Evolutionary conservation across 495 filamentous ascomycete genomes (phyloP).

Genomic region (Penicillium turbatum): DNA sequence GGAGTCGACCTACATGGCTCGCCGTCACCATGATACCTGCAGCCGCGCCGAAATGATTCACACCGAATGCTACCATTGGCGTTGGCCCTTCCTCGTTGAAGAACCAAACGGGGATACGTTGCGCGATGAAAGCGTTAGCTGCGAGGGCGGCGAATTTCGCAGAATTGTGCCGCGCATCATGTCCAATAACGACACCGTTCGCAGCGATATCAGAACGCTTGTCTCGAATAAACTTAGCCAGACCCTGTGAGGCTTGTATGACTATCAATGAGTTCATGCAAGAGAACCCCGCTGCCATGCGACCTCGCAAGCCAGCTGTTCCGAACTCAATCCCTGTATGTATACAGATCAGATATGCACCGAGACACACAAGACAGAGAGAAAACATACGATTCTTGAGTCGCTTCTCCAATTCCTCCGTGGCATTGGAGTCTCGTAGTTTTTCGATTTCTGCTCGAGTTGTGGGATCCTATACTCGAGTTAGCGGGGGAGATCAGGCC

Average conservation of each 20-base stretch:
- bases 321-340: constrained; percentile 59
- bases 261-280: constrained; percentile 67
- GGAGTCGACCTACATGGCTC: constrained; percentile 46
- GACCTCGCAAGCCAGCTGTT: constrained; percentile 64
- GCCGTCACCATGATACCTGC: constrained; percentile 73
- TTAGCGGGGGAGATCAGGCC: constrained; percentile 17
- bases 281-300: constrained; percentile 67
- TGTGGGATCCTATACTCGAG: constrained; percentile 43
- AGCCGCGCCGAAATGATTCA: constrained; percentile 51
- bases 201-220: constrained; percentile 35
- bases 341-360: constrained; percentile 5
- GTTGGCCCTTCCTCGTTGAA: constrained; percentile 56
- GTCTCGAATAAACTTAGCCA: constrained; percentile 57
- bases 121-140: constrained; percentile 59
- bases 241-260: constrained; percentile 68
- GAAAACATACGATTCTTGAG: constrained; percentile 47
- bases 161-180: constrained; percentile 67
- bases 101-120: constrained; percentile 59
- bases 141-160: constrained; percentile 59
- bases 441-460: constrained; percentile 58
- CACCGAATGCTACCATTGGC: constrained; percentile 65
- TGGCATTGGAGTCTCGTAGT: constrained; percentile 46
- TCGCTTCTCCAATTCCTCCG: constrained; percentile 51
- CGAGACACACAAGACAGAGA: neutral
- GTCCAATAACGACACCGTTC: constrained; percentile 58